Base-by-base conservation (phyloP, 1,139 yeast genomes). In the Kodamaea ohmeri region DNA sequence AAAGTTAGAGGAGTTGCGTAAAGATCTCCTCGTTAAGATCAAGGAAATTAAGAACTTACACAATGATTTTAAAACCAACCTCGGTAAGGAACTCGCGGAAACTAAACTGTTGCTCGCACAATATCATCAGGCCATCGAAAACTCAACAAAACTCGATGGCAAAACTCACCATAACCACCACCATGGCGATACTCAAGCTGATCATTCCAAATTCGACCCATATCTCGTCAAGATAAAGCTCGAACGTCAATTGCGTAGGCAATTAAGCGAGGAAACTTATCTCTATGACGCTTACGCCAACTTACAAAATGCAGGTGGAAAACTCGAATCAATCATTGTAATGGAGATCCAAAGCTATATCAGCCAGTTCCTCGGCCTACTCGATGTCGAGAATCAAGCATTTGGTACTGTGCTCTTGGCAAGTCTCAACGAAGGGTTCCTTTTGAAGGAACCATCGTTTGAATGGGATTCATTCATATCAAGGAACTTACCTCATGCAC, bases 401-500 rank as follows among this genome's bases (percentile, higher is more conserved):
- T 78, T 83, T 13, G 77, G 82, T 45, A 80, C 80, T 47, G 72
- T 72, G 40, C 67, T 88, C 44, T 71, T 84, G 28, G 80, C 87
- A 7, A 81, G 78, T 56, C 63, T 89, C 41, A 80, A 81, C 49
- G 62, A 74, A 37, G 95, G 96, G 1, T 81, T 88, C 49, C 76
- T 87, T 43, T 73, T 84, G 30, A 82, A 84, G 54, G 92, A 85
- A 46, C 79, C 95, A 8, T 71, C 78, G 22, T 78, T 80, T 55
- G 98, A 92, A 65, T 92, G 97, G 97, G 89, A 85, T 46, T 75
- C 85, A 20, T 92, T 88, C 49, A 76, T 89, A 39, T 64, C 78
- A 17, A 75, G 83, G 44, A 89, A 89, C 60, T 68, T 79, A 38
- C 71, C 75, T 13, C 49, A 63, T 6, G 58, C 63, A 5, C 52